Evolutionary conservation across 208 protist genomes (phyloP), one percentile per base, ranked within the genome.

Genomic region (Crithidia sp.): DNA sequence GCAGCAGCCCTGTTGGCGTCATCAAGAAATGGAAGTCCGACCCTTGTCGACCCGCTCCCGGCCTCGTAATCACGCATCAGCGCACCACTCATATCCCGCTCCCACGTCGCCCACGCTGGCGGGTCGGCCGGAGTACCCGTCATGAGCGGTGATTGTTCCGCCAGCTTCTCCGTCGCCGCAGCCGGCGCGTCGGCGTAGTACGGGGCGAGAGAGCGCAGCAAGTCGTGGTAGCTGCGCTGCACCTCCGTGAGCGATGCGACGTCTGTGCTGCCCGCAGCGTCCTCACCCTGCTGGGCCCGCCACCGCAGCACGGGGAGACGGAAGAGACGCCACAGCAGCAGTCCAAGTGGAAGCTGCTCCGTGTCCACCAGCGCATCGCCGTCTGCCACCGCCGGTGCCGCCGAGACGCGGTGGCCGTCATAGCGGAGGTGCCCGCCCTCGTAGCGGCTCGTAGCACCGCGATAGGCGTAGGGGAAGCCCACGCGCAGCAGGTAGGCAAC

Each of bases 301-400:
- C 75, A 79, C 5, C 74, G 71, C 45, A 88, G 60, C 36, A 73
- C 80, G 7, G 79, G 80, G 2, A 76, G 0, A 12, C 76, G 74
- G 55, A 85, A 84, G 47, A 84, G 49, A 3, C 83, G 68, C 83
- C 83, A 88, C n/a, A 88, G 66, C 17, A 88, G 72, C 36, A 83
- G 58, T 2, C 83, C 83, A 6, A 88, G 59, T 8, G 83, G 70
- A 2, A 83, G 69, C 6, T 65, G 64, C 14, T 82, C 73, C 3
- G 65, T 40, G 43, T 61, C 68, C 8, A 73, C 45, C 39, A 56
- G 13, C 7, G 36, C 45, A 49, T 49, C 45, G 9, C 12, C 45
- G 9, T 7, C 45, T 9, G 55, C 50, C 2, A 74, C 64, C 37
- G 68, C 65, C 28, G 76, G 76, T 1, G 76, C 67, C 2, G 81